A percentile compares a stretch with the other conserved stretches of the same genome.
Conservation (phyloP, 805 yeast genomes). For the Sugiyamaella mastotermitis region DNA sequence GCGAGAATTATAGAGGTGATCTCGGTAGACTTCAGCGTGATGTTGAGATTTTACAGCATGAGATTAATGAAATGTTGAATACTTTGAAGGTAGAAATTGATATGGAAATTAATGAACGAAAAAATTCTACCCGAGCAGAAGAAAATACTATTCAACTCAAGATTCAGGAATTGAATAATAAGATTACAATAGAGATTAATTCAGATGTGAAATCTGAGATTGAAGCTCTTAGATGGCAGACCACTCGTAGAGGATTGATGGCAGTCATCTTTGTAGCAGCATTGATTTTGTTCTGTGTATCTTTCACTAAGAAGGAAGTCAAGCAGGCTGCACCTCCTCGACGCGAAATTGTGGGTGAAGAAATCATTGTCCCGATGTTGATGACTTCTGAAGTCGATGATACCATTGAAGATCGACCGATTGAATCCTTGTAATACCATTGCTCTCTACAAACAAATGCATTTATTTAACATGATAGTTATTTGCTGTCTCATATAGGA, state of each 20-base stretch:
- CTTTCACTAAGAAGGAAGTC: slow-evolving; percentile 16
- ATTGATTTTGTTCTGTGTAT: slow-evolving; percentile 51
- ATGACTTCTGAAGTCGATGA: slow-evolving; percentile 25
- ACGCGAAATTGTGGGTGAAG: slow-evolving; percentile 16
- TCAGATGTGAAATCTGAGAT: slow-evolving; percentile 81
- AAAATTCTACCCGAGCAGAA: slow-evolving; percentile 72
- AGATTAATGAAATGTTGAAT: slow-evolving; percentile 55
- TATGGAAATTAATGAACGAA: slow-evolving; percentile 80
- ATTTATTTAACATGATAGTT: slow-evolving; percentile 14
- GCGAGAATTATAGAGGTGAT: slow-evolving; percentile 59
- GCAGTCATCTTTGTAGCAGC: slow-evolving; percentile 65
- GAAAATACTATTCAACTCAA: slow-evolving; percentile 61
- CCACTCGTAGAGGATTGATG: slow-evolving; percentile 80
- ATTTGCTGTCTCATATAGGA: background rate
- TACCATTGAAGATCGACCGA: slow-evolving; percentile 27
- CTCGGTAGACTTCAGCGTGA: slow-evolving; percentile 67
- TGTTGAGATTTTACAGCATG: slow-evolving; percentile 68
- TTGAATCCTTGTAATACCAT: slow-evolving; percentile 31
- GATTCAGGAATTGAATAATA: slow-evolving; percentile 77
- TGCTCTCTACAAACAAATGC: too few species aligned
- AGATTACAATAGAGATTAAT: slow-evolving; percentile 73
- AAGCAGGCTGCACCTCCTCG: slow-evolving; percentile 6
- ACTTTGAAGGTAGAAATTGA: slow-evolving; percentile 68
- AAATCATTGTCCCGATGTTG: slow-evolving; percentile 25
- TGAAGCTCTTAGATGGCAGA: slow-evolving; percentile 88